Evolutionary conservation across 2,329 filamentous ascomycete species (phyloP).

Genomic region (Aspergillus tamarii): DNA sequence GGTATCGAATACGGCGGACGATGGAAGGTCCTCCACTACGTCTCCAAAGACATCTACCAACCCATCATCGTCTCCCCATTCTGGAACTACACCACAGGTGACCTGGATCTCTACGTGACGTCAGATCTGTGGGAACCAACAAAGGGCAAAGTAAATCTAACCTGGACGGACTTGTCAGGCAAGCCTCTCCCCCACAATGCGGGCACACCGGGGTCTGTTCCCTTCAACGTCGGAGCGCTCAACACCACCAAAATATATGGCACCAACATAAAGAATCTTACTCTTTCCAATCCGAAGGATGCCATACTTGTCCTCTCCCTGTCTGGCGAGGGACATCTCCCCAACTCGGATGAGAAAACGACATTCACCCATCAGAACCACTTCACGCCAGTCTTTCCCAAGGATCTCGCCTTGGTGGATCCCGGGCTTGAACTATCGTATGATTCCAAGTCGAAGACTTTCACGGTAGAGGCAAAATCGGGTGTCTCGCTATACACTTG

Average conservation of each 20-base stretch:
- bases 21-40: conserved; percentile 66
- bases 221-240: conserved; percentile 53
- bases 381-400: conserved; percentile 53
- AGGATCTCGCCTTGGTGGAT: conserved; percentile 52
- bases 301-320: conserved; percentile 52
- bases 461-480: conserved; percentile 52
- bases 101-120: conserved; percentile 58
- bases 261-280: conserved; percentile 41
- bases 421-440: conserved; percentile 50
- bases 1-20: conserved; percentile 65
- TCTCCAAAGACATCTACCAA: conserved; percentile 60
- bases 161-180: conserved; percentile 58
- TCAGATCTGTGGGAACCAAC: conserved; percentile 60
- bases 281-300: conserved; percentile 38
- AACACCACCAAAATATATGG: conserved; percentile 56
- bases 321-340: conserved; percentile 48
- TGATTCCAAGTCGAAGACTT: conserved; percentile 35
- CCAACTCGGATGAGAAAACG: conserved; percentile 44
- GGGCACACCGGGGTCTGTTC: conserved; percentile 33
- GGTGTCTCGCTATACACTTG: conserved; percentile 60
- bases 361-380: conserved; percentile 56
- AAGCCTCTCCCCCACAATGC: conserved; percentile 43
- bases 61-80: conserved; percentile 63
- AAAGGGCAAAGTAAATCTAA: conserved; percentile 50
- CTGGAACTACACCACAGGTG: conserved; percentile 54